Percentiles rank a stretch among this genome's conserved stretches.
Evolutionary conservation across 1,139 yeast genomes (phyloP).

Genomic region (Taphrina deformans): DNA sequence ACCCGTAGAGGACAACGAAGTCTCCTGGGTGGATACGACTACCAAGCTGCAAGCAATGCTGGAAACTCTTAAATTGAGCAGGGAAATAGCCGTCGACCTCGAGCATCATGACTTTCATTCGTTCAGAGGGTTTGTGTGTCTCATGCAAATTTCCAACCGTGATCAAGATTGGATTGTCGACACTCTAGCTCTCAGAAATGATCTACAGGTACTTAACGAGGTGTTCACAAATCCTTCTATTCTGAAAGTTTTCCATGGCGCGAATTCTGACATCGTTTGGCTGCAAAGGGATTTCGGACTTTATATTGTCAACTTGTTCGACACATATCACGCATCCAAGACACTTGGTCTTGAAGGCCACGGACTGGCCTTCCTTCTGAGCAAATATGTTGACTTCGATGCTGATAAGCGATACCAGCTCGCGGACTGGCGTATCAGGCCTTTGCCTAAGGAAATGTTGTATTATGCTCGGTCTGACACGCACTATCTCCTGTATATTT

Average conservation of each 20-base stretch:
- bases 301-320: conserved; percentile 85
- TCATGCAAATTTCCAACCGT: conserved; percentile 88
- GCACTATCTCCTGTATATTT: conserved; percentile 80
- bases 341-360: conserved; percentile 75
- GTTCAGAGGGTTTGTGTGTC: conserved; percentile 83
- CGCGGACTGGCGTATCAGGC: conserved; percentile 96
- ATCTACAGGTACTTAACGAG: conserved; percentile 64
- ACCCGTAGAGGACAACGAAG: conserved; percentile 66
- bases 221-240: conserved; percentile 79
- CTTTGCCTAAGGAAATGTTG: conserved; percentile 71
- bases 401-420: conserved; percentile 93
- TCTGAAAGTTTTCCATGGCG: conserved; percentile 91
- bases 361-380: conserved; percentile 80
- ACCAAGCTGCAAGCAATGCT: conserved; percentile 60
- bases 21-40: conserved; percentile 69
- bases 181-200: conserved; percentile 71
- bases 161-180: conserved; percentile 83
- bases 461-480: conserved; percentile 95
- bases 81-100: conserved; percentile 88
- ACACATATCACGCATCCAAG: conserved; percentile 86
- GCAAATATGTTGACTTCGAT: conserved; percentile 74
- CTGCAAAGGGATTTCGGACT: conserved; percentile 92
- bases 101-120: conserved; percentile 95
- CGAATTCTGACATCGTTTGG: conserved; percentile 96
- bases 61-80: conserved; percentile 51